These are phyloP conservation scores for Cryphonectria nitschkei DNA, from an alignment of 2,329 filamentous ascomycete species.

Conservation along the genomic window DNA sequence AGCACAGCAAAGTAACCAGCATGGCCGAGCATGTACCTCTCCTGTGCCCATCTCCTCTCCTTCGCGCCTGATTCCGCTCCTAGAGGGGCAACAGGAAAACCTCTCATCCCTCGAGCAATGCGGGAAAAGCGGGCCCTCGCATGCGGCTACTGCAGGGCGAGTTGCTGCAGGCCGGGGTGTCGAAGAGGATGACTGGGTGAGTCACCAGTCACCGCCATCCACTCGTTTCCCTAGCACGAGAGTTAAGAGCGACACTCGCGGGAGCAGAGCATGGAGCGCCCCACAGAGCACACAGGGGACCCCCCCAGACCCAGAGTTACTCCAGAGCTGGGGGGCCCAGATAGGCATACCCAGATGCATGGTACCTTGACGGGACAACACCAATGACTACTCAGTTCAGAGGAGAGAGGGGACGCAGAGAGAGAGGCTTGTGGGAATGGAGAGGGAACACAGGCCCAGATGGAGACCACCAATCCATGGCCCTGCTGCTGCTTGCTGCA, in stretches of 20 bases:
- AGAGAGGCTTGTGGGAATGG: not conserved
- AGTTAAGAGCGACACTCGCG: slow-evolving; percentile 30
- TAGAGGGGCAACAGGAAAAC: slow-evolving; percentile 11
- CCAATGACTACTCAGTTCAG: not conserved
- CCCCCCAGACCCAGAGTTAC: slow-evolving; percentile 24
- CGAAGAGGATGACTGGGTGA: slow-evolving; percentile 18
- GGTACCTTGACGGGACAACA: slow-evolving; percentile 14
- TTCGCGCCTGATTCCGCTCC: not conserved
- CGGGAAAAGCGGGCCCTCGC: slow-evolving; percentile 23
- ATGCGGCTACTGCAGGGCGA: slow-evolving; percentile 30
- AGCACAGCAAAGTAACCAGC: not conserved
- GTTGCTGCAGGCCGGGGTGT: slow-evolving; percentile 24
- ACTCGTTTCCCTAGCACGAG: slow-evolving; percentile 30
- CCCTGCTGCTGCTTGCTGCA: not conserved
- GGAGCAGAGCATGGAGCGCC: slow-evolving; percentile 4
- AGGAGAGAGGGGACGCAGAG: not conserved
- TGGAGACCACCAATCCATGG: slow-evolving; percentile 1
- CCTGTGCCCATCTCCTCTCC: slow-evolving; percentile 4
- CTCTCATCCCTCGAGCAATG: slow-evolving; percentile 21
- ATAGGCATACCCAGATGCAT: slow-evolving; percentile 16
- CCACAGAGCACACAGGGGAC: slow-evolving; percentile 8
- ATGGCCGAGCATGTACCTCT: not conserved
- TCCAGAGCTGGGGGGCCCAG: slow-evolving; percentile 18
- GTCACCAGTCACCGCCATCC: slow-evolving; percentile 31
- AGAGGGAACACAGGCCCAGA: not conserved